Base-by-base conservation (phyloP, 1,139 yeast genomes). In the Taphrina pruni region DNA sequence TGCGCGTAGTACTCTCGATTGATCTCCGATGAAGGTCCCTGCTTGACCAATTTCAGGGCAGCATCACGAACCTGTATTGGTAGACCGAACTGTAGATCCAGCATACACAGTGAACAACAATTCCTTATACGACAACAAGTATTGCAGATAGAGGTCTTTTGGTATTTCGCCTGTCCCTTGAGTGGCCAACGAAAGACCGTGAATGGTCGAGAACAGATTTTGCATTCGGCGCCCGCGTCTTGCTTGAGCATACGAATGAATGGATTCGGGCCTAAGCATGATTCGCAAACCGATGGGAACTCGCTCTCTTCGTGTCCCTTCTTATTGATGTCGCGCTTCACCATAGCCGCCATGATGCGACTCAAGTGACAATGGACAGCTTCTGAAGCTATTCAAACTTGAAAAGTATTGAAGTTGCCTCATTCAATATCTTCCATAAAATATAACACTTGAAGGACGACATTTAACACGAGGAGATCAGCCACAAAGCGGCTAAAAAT, bases 91-190 rank as follows among this genome's bases (percentile, higher is more conserved):
- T 88, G 85, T 65, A 91, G 81, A 79, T 94, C 98, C 56, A 89
- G 79, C 86, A 91, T 84, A 77, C 99, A 94, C 32, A 87, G 80
- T 77, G 94, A 98, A 76, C 99, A 94, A 73, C 96, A 89, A 78
- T 90, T 88, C 72, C 88, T 84, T 61, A 88, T 85, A 56, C 86
- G 81, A 0, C 66, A 66, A 79, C 99, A 94, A 0, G 93, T 87
- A 51, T 80, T 77, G 78, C 99, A 72, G 14, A 73, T 66, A 68
- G 74, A 70, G 26, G 77, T 72, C 66, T 70, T 70, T 57, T 75
- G 73, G 60, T 73, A 73, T 54, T 75, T 72, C 17, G 72, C 69
- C 6, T 76, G 75, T 32, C 75, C 72, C 32, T 75, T 75, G 1
- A 81, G 79, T 45, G 74, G 84, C 96, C 97, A 91, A 72, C 89